Evolutionary conservation across 768 basidiomycete genomes (phyloP), one percentile per base, ranked within the genome.

Genomic region (Tricholoma flavovirens): DNA sequence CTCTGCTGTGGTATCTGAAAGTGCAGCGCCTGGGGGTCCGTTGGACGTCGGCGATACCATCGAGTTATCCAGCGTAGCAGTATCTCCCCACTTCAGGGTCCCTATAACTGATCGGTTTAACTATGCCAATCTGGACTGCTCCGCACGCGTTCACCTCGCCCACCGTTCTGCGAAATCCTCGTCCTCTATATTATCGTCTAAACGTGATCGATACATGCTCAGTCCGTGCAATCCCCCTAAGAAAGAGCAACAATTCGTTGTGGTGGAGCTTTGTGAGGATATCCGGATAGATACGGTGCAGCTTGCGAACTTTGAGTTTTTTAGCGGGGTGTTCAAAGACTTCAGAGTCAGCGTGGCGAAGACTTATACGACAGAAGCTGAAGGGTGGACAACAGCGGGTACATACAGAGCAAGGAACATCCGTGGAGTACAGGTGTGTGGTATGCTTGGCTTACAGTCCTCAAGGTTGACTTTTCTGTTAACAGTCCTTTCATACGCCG

Each of bases 241-340:
- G 30, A 70, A 83, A 59, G 77, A 75, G 58, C 67, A 73, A 5
- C 86, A 90, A 61, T 98, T 86, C 71, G 88, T 98, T 32, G 86
- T 97, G 32, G 87, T 98, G 45, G 97, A 99, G 70, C 83, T 98
- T 14, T 99, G 97, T 73, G 96, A 98, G 61, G 97, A 98, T 68
- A 93, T 99, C 59, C 77, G 92, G 45, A 94, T 98, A 64, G 96
- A 98, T 68, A 96, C 93, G 0, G 86, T 98, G 45, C 94, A 98
- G 68, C 75, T 99, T 15, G 95, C 94, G 56, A 96, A 98, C 66
- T 97, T 91, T 67, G 96, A 99, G 74, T 98, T 98, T 75, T 99
- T 98, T 73, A 92, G 89, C 60, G 94, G 95, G 1, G 90, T 97
- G 12, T 95, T 98, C 76, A 89, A 90, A 71, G 92, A 96, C 55